Evolutionary conservation across 1,284 basidiomycete genomes (phyloP), one percentile per base, ranked within the genome.

Genomic region (Ceraceosorus guamensis): DNA sequence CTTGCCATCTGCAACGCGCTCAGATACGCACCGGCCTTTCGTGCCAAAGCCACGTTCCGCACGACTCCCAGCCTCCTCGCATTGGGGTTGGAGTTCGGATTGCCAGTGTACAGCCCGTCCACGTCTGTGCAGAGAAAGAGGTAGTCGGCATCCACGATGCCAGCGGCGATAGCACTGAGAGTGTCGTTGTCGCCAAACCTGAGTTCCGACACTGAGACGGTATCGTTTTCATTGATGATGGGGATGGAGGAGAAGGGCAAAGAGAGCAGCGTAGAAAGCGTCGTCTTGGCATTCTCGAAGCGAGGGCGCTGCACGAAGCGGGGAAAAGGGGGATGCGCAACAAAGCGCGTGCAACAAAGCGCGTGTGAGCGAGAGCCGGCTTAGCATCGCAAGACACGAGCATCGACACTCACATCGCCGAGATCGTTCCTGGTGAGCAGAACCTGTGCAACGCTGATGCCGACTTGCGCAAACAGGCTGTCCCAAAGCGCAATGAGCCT

Each of bases 141-240:
- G 75, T 91, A 98, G 77, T 98, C 92, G 13, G 93, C 93, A 67
- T 96, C 90, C 30, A 97, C 86, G 85, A 77, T 92, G 4, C 89
- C 89, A 0, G 91, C 88, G 0, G 93, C 91, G 67, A 98, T 92
- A 18, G 93, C 93, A 32, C 91, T 96, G 16, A 99, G 80, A 0
- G 93, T 97, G 76, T 99, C 95, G 75, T 98, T 98, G 79, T 98
- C 95, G 51, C 95, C 93, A 71, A 98, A 99, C 86, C 93, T 93
- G 67, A 98, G 95, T 85, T 99, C 93, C 2, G 67, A 68, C 16
- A 72, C 67, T 2, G 66, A 68, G 13, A 76, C 73, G 3, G 73
- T 76, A 48, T 76, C 73, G 55, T 76, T 76, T 52, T 76, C 73
- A 56, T 76, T 76, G 13, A 76, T 73, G 46, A 76, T 76, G 13